These are phyloP conservation scores for Fusarium pseudonygamai DNA, from an alignment of 2,329 filamentous ascomycete genomes.

Conservation along the genomic window DNA sequence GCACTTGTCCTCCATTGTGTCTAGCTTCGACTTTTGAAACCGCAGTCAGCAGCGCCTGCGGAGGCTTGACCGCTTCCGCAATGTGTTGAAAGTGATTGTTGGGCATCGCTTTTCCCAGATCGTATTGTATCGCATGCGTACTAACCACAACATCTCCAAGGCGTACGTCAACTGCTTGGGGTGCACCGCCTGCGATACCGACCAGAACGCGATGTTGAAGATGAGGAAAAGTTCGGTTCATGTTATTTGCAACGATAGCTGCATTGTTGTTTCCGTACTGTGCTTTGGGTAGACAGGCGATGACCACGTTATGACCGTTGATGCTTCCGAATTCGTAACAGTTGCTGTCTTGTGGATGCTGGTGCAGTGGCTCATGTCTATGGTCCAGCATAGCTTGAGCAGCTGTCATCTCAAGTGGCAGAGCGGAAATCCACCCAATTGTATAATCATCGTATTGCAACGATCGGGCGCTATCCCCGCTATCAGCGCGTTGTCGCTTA, in stretches of 20 bases:
- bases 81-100: slow-evolving; percentile 2
- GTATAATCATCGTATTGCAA: slow-evolving; percentile 33
- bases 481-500: neutral
- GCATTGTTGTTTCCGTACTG: slow-evolving; percentile 39
- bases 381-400: slow-evolving; percentile 43
- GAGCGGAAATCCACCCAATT: slow-evolving; percentile 46
- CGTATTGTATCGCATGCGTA: slow-evolving; percentile 38
- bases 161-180: slow-evolving; percentile 24
- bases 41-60: neutral
- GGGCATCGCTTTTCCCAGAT: slow-evolving; percentile 33
- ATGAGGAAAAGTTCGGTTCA: slow-evolving; percentile 53
- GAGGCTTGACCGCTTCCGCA: neutral
- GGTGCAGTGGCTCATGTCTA: slow-evolving; percentile 7
- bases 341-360: slow-evolving; percentile 32
- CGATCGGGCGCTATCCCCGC: rapidly evolving
- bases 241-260: slow-evolving; percentile 32
- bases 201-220: slow-evolving; percentile 33
- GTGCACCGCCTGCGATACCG: slow-evolving; percentile 36
- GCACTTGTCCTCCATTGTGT: neutral
- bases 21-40: slow-evolving; percentile 20
- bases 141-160: slow-evolving; percentile 44
- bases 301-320: slow-evolving; percentile 37
- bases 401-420: slow-evolving; percentile 42
- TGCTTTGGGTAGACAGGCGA: slow-evolving; percentile 35
- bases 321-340: slow-evolving; percentile 38